phyloP scores from a whole-genome alignment of 345 rosid species.

The Linum usitatissimum region DNA sequence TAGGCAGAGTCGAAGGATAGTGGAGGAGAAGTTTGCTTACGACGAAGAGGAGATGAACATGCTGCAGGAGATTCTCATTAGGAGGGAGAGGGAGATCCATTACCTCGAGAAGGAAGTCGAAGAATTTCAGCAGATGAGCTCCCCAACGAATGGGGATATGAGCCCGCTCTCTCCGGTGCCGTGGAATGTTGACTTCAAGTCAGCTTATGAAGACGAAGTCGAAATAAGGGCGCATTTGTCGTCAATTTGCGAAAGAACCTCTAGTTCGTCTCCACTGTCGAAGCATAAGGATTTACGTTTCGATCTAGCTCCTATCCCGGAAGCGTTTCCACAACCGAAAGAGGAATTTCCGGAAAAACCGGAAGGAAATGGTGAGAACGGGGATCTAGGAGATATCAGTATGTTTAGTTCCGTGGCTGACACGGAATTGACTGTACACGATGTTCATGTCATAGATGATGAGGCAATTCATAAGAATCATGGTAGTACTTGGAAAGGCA shows the following conservation, averaged over 20 bases:
- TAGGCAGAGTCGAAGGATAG: conserved; percentile 23
- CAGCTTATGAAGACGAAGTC: conserved; percentile 7
- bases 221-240: conserved; percentile 9
- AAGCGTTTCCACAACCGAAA: conserved; percentile 2
- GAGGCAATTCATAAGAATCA: conserved; percentile 1
- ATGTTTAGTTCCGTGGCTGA: conserved; percentile 17
- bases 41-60: conserved; percentile 27
- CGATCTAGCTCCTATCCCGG: conserved; percentile 8
- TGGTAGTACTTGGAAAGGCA: conserved; percentile 9
- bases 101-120: conserved; percentile 19
- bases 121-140: conserved; percentile 14
- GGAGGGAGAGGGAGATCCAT: conserved; percentile 24
- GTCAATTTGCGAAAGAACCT: conserved; percentile 8
- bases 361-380: conserved; percentile 6
- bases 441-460: conserved; percentile 23
- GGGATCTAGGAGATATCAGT: conserved; percentile 2
- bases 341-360: conserved; percentile 4
- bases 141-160: conserved; percentile 4
- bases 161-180: conserved; percentile 7
- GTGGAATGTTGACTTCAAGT: conserved; percentile 14
- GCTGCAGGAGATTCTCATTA: conserved; percentile 22
- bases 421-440: conserved; percentile 34
- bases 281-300: conserved; percentile 3
- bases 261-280: neutral
- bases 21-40: conserved; percentile 21